Evolutionary conservation across 805 yeast species (phyloP), one percentile per base, ranked within the genome.

Genomic region (Yarrowia sp.): DNA sequence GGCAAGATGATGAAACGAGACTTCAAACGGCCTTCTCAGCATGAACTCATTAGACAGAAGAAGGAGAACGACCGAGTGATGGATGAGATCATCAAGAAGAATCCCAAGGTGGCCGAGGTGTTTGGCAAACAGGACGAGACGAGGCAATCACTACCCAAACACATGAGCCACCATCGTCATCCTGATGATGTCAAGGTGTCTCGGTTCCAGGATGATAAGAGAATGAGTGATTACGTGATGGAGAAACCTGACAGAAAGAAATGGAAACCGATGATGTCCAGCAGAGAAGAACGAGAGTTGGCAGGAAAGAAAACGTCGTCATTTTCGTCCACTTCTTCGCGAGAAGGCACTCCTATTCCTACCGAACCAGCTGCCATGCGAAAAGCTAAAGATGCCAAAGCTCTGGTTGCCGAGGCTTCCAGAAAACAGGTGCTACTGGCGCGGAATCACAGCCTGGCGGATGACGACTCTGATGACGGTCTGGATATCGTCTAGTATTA

Each of bases 181-280:
- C 64, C 64, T 3, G 64, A 58, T 10, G 50, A 58, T 3, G 8
- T 38, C n/a, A 58, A 42, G 40, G 50, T 58, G 30, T 17, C 56
- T 13, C 40, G 30, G 1, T 50, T 12, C 30, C 30, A 34, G 42
- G 56, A 50, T n/a, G 30, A 50, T 5, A 58, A 58, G 14, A 17
- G 64, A 2, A n/a, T 42, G 50, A 42, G 50, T 9, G 40, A 58
- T 2, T 58, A 58, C 12, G 64, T 58, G n/a, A 30, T 58, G 2
- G 42, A 42, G 17, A 58, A 42, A 30, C 64, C 49, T 6, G 33
- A 17, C 4, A 13, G 33, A 9, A 52, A 52, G 17, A 38, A 20
- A 20, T 24, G 30, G 30, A 24, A 24, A 2, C 30, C 30, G 30
- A 24, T 24, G 30, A 24, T 24, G 30, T 24, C 30, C 30, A 5